Conservation (phyloP, 495 filamentous ascomycete species). For the Lentithecium fluviatile region DNA sequence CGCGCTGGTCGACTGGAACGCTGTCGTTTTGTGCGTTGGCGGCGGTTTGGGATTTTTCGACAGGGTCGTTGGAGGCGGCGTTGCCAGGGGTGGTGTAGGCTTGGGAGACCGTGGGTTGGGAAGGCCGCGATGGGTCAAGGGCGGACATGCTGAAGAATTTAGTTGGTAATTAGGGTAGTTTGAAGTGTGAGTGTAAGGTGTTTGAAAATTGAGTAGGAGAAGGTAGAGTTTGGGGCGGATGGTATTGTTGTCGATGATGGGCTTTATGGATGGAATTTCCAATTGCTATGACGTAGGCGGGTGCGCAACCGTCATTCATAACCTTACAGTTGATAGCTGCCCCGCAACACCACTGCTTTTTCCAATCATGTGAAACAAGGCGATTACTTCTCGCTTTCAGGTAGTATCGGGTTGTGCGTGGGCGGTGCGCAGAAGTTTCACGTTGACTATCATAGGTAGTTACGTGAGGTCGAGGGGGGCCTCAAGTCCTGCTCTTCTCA, state of each 20-base stretch:
- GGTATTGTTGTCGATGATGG: not conserved
- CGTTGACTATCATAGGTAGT: not conserved
- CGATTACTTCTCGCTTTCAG: not conserved
- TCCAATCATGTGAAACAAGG: not conserved
- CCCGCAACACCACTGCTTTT: constrained; percentile 22
- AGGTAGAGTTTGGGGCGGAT: not conserved
- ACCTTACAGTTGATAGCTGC: constrained; percentile 6
- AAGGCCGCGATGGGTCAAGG: constrained; percentile 24
- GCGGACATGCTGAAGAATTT: constrained; percentile 26
- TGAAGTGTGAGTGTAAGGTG: not conserved
- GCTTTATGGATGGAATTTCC: constrained; percentile 13
- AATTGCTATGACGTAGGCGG: constrained; percentile 21
- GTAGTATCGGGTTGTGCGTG: not conserved
- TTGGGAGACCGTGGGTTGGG: constrained; percentile 41
- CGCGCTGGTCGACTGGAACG: constrained; percentile 31
- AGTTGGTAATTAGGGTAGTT: not conserved
- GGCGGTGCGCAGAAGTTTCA: not conserved
- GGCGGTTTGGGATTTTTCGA: constrained; percentile 32
- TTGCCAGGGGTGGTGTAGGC: constrained; percentile 45
- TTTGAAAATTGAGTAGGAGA: not conserved
- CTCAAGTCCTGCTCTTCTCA: not conserved
- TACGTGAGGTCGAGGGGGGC: not conserved
- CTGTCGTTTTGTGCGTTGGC: constrained; percentile 26
- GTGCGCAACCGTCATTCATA: not conserved
- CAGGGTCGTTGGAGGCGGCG: constrained; percentile 41